Evolutionary conservation across 176 grass and related monocot species (phyloP), one percentile per base, ranked within the genome.

Genomic region (Otatea glauca): DNA sequence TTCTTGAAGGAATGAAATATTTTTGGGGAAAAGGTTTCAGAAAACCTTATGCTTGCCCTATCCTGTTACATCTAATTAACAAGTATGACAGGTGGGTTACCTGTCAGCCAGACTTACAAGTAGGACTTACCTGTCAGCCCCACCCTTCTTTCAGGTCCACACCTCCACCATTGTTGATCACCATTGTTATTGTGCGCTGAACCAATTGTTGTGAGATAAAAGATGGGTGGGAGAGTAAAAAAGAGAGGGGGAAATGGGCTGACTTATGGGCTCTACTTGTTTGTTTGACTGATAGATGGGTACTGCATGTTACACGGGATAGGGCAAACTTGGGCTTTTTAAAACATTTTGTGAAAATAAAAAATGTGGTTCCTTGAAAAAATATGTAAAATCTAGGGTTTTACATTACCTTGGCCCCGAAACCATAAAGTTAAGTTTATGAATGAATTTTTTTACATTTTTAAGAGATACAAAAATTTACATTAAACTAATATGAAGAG

Each of bases 281-380:
- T 62, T 12, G 59, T 27, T 9, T 2, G 23, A 25, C 0, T 10
- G 23, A 2, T 5, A 5, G 4, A 4, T 12, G 3, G 21, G 1
- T 11, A 9, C 3, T 9, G 25, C n/a, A 1, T 60, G 0, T 60
- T 24, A 27, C 2, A 5, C n/a, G n/a, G 4, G 58, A 61, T 24
- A 25, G 4, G 9, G 10, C 9, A 25, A 61, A 61, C 0, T 1
- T 58, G 1, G 0, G 0, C n/a, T n/a, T 56, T 18, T 0, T 0
- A 16, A 55, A 58, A 4, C 2, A 0, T 10, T 59, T 23, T 59
- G 7, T 1, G n/a, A n/a, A n/a, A n/a, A n/a, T n/a, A n/a, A 60
- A 60, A 9, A 24, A 62, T 4, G 0, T 27, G 0, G 4, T 62
- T 62, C 0, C 1, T 11, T 4, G 3, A 24, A 25, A 27, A 12